Base-by-base conservation (phyloP, 73 alveolate genomes). In the Paramecium bursaria region DNA sequence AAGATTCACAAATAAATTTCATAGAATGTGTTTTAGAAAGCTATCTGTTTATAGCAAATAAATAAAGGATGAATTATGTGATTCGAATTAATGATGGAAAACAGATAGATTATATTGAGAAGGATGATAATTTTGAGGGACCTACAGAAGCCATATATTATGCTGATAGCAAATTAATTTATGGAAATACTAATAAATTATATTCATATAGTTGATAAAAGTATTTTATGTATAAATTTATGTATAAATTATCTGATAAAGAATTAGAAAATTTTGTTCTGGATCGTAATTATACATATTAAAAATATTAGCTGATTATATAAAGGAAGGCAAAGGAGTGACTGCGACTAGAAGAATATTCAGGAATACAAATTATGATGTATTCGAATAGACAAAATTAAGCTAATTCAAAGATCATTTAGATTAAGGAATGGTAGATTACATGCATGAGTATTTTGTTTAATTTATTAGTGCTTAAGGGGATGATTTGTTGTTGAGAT, bases 401-500 rank as follows among this genome's bases (percentile, higher is more conserved):
- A 67, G 44, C 4, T 53, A 67, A 67, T 67, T 67, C 23, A 67
- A 67, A 42, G 55, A 33, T 21, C 22, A 31, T 33, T 47, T 67
- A n/a, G 82, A 67, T 67, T 67, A 53, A 29, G 44, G 33, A 14
- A 53, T 57, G 21, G 82, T 67, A 19, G 82, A 67, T 19, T 67
- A 67, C 44, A 19, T 33, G 19, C 33, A 67, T 21, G 55, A 67
- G 82, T 67, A 67, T 31, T 27, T 15, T 1, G 44, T 67, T 46
- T 67, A 67, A 35, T 19, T 31, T 67, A 39, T 17, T 17, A 67
- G 55, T 39, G 82, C 33, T 39, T 23, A 67, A 67, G 44, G 26
- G 17, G 82, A 67, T 67, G 19, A 39, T 25, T 53, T 67, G 14
- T 67, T 67, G 27, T 42, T 67, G 6, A 29, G 82, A 67, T 67